Evolutionary conservation across 202 grass and related monocot species (phyloP), one percentile per base, ranked within the genome.

Genomic region (Cymbopogon flexuosus): DNA sequence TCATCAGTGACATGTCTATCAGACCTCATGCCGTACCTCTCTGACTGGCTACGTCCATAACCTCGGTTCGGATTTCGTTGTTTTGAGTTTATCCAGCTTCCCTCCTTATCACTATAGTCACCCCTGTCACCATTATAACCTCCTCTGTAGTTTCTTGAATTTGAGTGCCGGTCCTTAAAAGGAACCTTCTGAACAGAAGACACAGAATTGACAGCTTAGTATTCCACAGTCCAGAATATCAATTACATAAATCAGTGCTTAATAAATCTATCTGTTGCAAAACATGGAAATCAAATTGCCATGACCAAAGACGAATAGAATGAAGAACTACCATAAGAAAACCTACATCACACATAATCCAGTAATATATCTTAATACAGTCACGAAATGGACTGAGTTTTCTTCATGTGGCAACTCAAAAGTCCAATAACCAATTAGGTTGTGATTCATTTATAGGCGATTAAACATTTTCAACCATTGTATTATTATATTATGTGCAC

Each of bases 61-160:
- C 42, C 76, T 12, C 87, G 85, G 51, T 82, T 86, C 56, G 83
- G 46, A 83, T 83, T 83, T 62, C 87, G 79, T 73, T 85, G 80
- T 80, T 85, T 97, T 45, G 87, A 82, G 76, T 78, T 87, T 62
- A 85, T 76, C 88, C 88, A 97, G 40, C 81, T 89, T 84, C 88
- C 90, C 89, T 97, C 93, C 80, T 67, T 97, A 30, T 92, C 85
- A 76, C 72, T 67, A 80, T 78, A 81, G 62, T 89, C 87, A 58
- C 69, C 65, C 83, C 51, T 93, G 5, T 87, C 79, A 62, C 83
- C 76, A 41, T 86, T 85, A 75, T 87, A 88, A 73, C 71, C 88
- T 79, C 91, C 85, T 83, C 91, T 88, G 79, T 90, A 39, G 85
- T 89, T 94, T 85, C 91, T 97, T 64, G 76, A 82, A 74, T 62